These are phyloP conservation scores for Fabrea salina DNA, from an alignment of 169 alveolate genomes.

Conservation along the genomic window DNA sequence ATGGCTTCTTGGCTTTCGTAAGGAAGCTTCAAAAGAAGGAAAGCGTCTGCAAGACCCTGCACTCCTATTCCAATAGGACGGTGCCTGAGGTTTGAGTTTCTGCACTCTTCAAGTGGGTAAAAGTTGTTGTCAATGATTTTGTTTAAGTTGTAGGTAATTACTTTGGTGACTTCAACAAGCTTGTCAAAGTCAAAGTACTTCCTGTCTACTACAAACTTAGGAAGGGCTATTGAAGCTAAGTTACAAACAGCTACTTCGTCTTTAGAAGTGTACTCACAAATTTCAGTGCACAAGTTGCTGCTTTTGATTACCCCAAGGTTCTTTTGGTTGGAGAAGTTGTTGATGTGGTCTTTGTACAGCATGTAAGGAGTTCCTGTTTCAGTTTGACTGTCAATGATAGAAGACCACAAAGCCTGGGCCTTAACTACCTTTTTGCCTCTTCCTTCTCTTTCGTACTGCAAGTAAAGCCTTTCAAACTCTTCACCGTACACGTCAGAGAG, in stretches of 20 bases:
- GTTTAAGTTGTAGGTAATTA: conserved; percentile 93
- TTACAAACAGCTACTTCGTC: conserved; percentile 99
- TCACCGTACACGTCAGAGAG: conserved; percentile 93
- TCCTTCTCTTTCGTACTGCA: conserved; percentile 69
- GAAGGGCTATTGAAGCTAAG: conserved; percentile 95
- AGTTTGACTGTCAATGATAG: conserved; percentile 94
- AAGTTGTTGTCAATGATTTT: conserved; percentile 94
- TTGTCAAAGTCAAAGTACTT: conserved; percentile 75
- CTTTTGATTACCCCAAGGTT: conserved; percentile 97
- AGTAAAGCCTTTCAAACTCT: conserved; percentile 91
- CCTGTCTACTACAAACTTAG: conserved; percentile 69
- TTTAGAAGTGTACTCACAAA: conserved; percentile 94
- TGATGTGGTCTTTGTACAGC: conserved; percentile 96
- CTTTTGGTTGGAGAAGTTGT: conserved; percentile 94
- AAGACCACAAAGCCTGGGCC: conserved; percentile 96
- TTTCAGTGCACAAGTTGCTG: conserved; percentile 96
- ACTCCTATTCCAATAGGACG: conserved; percentile 99
- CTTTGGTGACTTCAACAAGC: conserved; percentile 85
- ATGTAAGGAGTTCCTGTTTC: conserved; percentile 99
- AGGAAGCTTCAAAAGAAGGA: conserved; percentile 92
- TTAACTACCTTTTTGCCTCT: conserved; percentile 93
- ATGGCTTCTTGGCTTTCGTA: conserved; percentile 94
- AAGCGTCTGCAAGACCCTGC: conserved; percentile 98
- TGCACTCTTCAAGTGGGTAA: conserved; percentile 95
- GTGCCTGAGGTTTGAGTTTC: conserved; percentile 92